Evolutionary conservation across 2,329 filamentous ascomycete genomes (phyloP), one percentile per base, ranked within the genome.

Genomic region (Aspergillus oerlinghausenensis): DNA sequence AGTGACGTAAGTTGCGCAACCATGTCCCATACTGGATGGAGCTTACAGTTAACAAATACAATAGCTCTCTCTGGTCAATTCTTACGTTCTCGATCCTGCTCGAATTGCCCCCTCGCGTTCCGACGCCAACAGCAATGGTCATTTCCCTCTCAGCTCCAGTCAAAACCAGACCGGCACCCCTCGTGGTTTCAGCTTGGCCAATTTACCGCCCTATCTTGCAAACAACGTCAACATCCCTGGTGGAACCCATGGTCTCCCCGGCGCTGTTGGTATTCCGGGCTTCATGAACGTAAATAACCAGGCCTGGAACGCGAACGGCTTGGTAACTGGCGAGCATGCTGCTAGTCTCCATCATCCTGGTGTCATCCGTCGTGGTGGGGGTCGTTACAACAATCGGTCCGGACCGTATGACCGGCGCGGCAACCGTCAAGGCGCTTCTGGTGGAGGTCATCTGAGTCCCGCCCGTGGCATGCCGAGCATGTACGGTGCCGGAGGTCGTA

Each of bases 21-120:
- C 4, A 19, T 6, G 23, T 28, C 14, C 10, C 11, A 17, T 14
- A 47, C 26, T 4, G 21, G 9, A 7, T 6, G 3, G 21, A 32
- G 35, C 45, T 3, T 7, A 52, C 42, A 43, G 56, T 75, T 81
- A 70, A 80, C 62, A 19, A 25, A 25, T 55, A 8, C 32, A 35
- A 23, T 67, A 96, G 91, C 87, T 96, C 65, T 84, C 89, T 56
- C 85, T 97, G 17, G 89, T 99, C 69, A 99, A 99, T 70, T 86
- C 88, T 29, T 99, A 99, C 69, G 92, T 97, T 32, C 81, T 96
- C 48, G 94, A 99, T 68, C 94, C 94, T 43, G 87, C 93, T 10
- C 93, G 96, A 67, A 97, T 99, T 71, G 92, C 92, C 38, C 91
- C 94, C 1, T 95, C 92, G 10, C 85, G 93, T 56, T 94, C 92